Percentiles rank a stretch among this genome's conserved stretches.
These are phyloP conservation scores for Infundibulicybe gibba DNA, from an alignment of 768 basidiomycete genomes.

Conservation along the genomic window DNA sequence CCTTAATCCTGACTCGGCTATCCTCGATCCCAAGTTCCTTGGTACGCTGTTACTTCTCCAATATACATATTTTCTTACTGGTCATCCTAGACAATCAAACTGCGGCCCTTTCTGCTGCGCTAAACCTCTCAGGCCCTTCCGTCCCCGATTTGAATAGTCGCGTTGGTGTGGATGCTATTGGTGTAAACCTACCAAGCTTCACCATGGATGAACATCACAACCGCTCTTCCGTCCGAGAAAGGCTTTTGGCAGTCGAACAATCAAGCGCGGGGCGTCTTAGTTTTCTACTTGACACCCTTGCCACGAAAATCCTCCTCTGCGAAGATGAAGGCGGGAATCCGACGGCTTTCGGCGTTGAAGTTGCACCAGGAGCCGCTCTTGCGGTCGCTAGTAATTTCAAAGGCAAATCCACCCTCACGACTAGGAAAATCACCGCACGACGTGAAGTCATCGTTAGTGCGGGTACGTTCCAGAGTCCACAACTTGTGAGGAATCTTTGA, in stretches of 20 bases:
- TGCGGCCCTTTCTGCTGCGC: constrained; percentile 13
- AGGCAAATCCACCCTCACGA: constrained; percentile 11
- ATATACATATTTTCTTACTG: neutral
- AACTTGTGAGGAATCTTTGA: constrained; percentile 13
- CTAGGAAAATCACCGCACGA: constrained; percentile 14
- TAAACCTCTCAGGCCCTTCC: constrained; percentile 9
- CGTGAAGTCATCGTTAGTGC: constrained; percentile 25
- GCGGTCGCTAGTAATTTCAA: constrained; percentile 22
- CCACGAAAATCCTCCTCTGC: constrained; percentile 19
- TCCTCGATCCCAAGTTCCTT: constrained; percentile 15
- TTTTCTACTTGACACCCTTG: constrained; percentile 20
- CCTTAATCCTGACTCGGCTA: constrained; percentile 15
- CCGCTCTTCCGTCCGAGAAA: constrained; percentile 21
- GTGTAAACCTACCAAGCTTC: constrained; percentile 13
- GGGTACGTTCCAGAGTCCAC: constrained; percentile 23
- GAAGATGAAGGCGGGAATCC: constrained; percentile 5
- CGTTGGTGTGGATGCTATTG: constrained; percentile 12
- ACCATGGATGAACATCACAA: constrained; percentile 19
- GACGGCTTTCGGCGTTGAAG: constrained; percentile 21
- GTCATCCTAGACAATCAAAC: constrained; percentile 18
- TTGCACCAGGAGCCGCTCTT: constrained; percentile 17
- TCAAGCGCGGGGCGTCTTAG: constrained; percentile 10
- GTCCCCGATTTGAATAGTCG: constrained; percentile 20
- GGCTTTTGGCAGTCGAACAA: constrained; percentile 12
- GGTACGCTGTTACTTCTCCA: constrained; percentile 8